Evolutionary conservation across 371 early-diverging fungal species (phyloP).

Genomic region (Apophysomyces elegans): DNA sequence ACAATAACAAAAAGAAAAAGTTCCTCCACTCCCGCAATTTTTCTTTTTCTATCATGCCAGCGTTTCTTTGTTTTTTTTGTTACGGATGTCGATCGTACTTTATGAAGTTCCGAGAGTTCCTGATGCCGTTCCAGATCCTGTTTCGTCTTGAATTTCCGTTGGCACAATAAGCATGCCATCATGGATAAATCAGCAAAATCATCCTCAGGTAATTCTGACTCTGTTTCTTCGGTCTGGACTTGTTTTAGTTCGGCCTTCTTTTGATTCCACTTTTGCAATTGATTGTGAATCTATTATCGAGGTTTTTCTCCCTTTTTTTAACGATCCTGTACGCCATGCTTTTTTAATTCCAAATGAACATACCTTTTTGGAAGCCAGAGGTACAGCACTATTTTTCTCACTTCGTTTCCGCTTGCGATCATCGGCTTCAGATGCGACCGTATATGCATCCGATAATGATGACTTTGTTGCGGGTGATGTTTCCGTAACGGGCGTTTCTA

Average conservation of each 20-base stretch:
- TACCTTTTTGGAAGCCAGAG: conserved; percentile 46
- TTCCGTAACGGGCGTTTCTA: background rate
- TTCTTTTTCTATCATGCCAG: background rate
- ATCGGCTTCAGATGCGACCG: conserved; percentile 17
- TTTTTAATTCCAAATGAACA: background rate
- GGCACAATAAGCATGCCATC: conserved; percentile 68
- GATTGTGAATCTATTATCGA: conserved; percentile 51
- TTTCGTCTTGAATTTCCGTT: conserved; percentile 65
- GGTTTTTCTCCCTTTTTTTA: background rate
- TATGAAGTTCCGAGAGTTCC: conserved; percentile 67
- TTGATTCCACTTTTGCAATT: conserved; percentile 56
- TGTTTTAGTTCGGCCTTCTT: conserved; percentile 48
- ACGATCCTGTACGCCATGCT: no score
- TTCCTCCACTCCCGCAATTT: conserved; percentile 8
- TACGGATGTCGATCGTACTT: conserved; percentile 41
- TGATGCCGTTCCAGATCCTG: conserved; percentile 66
- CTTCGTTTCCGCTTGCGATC: conserved; percentile 46
- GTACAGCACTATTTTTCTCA: conserved; percentile 25
- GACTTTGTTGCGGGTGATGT: conserved; percentile 11
- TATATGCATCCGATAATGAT: background rate
- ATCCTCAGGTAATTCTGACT: conserved; percentile 16
- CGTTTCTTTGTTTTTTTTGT: background rate
- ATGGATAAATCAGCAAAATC: conserved; percentile 54
- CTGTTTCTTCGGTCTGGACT: conserved; percentile 15
- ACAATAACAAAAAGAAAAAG: background rate